A percentile compares a stretch with the other conserved stretches of the same genome.
Evolutionary conservation across 2,329 filamentous ascomycete genomes (phyloP).

Genomic region (Aschersonia sp.): DNA sequence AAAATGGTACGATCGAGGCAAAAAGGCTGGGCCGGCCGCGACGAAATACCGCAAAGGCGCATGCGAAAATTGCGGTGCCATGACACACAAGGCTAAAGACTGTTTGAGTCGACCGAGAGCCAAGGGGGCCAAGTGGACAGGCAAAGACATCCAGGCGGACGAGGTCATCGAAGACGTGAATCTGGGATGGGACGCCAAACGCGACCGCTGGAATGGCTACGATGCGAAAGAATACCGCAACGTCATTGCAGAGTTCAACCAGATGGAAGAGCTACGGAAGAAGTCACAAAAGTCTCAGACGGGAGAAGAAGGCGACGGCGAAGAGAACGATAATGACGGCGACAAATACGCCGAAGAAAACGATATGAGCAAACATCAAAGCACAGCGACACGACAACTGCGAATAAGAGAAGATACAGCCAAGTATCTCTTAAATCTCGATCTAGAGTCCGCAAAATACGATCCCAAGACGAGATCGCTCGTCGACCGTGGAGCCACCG

Average conservation of each 20-base stretch:
- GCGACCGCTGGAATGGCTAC: conserved; percentile 98
- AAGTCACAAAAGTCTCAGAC: conserved; percentile 26
- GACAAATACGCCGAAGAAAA: conserved; percentile 86
- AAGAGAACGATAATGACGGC: conserved; percentile 40
- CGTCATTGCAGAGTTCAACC: conserved; percentile 81
- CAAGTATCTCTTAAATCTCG: conserved; percentile 88
- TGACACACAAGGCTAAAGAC: conserved; percentile 92
- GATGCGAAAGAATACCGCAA: conserved; percentile 72
- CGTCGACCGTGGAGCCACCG: conserved; percentile 69
- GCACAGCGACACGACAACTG: conserved; percentile 78
- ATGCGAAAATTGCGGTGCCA: conserved; percentile 94
- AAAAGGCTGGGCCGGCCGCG: conserved; percentile 69
- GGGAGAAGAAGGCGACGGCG: conserved; percentile 13
- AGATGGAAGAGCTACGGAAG: conserved; percentile 63
- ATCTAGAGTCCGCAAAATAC: conserved; percentile 92
- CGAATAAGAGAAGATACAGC: conserved; percentile 92
- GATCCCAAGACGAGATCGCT: conserved; percentile 91
- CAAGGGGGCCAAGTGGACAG: conserved; percentile 81
- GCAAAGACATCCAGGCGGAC: conserved; percentile 85
- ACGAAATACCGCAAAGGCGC: conserved; percentile 97
- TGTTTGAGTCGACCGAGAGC: conserved; percentile 82
- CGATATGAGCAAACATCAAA: conserved; percentile 89
- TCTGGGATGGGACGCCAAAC: conserved; percentile 91
- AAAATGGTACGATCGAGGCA: conserved; percentile 87
- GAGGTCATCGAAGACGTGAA: conserved; percentile 74